A percentile compares a stretch with the other conserved stretches of the same genome.
These are phyloP conservation scores for Isoetes taiwanensis DNA, from an alignment of 75 land plant genomes.

Conservation along the genomic window DNA sequence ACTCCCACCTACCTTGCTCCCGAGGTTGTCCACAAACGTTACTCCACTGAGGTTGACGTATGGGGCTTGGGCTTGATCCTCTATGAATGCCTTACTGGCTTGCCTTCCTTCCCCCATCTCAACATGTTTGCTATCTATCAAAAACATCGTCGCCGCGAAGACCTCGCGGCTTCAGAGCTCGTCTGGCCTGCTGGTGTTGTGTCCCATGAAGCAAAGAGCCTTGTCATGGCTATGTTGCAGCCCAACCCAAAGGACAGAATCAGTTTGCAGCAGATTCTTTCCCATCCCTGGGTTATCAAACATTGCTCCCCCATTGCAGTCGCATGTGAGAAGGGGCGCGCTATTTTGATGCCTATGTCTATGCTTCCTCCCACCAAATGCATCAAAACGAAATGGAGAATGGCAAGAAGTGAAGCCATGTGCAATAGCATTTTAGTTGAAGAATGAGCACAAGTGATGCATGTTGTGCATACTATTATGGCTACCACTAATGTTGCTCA, in stretches of 20 bases:
- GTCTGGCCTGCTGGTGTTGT: background rate
- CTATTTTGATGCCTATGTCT: no score
- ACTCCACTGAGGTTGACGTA: background rate
- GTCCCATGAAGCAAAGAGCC: background rate
- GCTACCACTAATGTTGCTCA: no score
- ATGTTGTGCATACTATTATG: no score
- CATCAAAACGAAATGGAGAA: no score
- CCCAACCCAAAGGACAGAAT: background rate
- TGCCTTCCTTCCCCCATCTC: background rate
- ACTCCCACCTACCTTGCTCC: background rate
- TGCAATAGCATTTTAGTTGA: no score
- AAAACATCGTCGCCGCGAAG: background rate
- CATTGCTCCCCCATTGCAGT: no score
- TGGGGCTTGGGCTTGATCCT: constrained; percentile 1
- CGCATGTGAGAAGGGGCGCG: no score
- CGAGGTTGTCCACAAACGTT: background rate
- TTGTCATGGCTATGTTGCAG: background rate
- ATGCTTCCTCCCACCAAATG: no score
- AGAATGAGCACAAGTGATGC: no score
- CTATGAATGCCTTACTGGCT: background rate
- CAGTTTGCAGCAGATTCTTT: background rate
- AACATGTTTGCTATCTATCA: no score
- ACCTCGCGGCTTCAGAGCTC: background rate
- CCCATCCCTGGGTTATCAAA: constrained; percentile 5
- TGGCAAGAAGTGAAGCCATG: no score